Conservation (phyloP, 1,284 basidiomycete species). For the Ganoderma resinaceum region DNA sequence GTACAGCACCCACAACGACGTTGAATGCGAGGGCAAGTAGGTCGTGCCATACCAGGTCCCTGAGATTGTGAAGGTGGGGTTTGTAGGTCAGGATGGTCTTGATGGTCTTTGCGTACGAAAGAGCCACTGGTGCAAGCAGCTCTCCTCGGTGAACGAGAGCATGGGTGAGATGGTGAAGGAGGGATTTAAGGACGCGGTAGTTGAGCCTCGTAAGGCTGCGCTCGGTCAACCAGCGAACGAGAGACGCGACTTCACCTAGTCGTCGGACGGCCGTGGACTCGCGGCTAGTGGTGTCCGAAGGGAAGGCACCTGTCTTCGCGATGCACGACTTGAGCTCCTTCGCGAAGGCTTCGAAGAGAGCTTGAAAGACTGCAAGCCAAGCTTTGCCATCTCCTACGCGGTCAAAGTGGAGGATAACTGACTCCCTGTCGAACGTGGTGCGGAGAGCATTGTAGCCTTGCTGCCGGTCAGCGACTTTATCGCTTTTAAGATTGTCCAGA, state of each 20-base stretch:
- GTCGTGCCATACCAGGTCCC: slow-evolving; percentile 69
- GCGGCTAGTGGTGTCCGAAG: slow-evolving; percentile 40
- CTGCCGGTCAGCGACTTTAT: slow-evolving; percentile 77
- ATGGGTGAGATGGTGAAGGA: slow-evolving; percentile 74
- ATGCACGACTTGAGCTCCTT: slow-evolving; percentile 63
- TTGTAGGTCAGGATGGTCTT: slow-evolving; percentile 65
- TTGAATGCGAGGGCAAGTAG: slow-evolving; percentile 81
- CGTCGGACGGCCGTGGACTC: slow-evolving; percentile 58
- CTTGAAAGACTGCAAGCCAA: slow-evolving; percentile 80
- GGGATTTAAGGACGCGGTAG: slow-evolving; percentile 56
- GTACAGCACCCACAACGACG: slow-evolving; percentile 69
- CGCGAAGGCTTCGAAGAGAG: slow-evolving; percentile 67
- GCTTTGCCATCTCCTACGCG: slow-evolving; percentile 51
- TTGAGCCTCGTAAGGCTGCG: slow-evolving; percentile 60
- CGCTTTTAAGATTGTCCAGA: slow-evolving; percentile 61
- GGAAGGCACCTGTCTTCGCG: slow-evolving; percentile 52
- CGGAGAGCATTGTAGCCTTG: slow-evolving; percentile 69
- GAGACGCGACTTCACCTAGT: slow-evolving; percentile 67
- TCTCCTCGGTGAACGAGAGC: slow-evolving; percentile 63
- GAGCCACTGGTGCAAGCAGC: slow-evolving; percentile 70
- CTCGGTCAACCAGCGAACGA: slow-evolving; percentile 77
- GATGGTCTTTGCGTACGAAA: slow-evolving; percentile 86
- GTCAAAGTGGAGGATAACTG: slow-evolving; percentile 61
- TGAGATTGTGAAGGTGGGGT: slow-evolving; percentile 84
- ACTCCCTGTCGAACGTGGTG: slow-evolving; percentile 63